These are phyloP conservation scores for Holtermanniella nyarrowii DNA, from an alignment of 768 basidiomycete genomes.

Conservation along the genomic window DNA sequence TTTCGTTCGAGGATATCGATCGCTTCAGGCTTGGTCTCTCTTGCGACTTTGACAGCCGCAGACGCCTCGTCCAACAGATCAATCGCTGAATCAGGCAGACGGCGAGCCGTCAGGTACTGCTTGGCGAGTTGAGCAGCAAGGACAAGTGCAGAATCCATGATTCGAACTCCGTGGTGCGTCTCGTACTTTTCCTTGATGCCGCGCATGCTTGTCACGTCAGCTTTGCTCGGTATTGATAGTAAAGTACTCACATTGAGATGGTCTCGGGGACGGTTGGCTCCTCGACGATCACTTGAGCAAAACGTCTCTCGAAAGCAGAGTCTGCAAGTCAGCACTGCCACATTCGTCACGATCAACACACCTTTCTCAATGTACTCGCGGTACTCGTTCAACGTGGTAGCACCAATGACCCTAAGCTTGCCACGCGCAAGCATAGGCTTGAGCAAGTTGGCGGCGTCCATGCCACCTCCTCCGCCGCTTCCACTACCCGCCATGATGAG, in stretches of 20 bases:
- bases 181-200: constrained; percentile 92
- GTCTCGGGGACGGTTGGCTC: constrained; percentile 83
- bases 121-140: constrained; percentile 82
- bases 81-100: constrained; percentile 55
- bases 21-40: constrained; percentile 87
- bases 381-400: constrained; percentile 87
- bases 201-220: constrained; percentile 50
- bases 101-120: constrained; percentile 59
- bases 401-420: constrained; percentile 59
- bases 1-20: constrained; percentile 82
- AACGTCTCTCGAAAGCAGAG: constrained; percentile 78
- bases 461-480: constrained; percentile 60
- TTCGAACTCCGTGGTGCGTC: constrained; percentile 65
- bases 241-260: constrained; percentile 54
- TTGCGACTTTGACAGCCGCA: constrained; percentile 70
- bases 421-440: constrained; percentile 73
- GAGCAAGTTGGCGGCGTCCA: constrained; percentile 83
- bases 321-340: constrained; percentile 53
- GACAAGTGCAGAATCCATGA: constrained; percentile 78
- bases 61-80: constrained; percentile 89
- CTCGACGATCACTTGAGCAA: constrained; percentile 85
- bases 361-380: constrained; percentile 48
- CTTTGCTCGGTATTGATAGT: not conserved
- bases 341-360: not conserved
- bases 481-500: constrained; percentile 74